Percentiles rank a stretch among this genome's conserved stretches.
Conservation (phyloP, 1,139 yeast genomes). For the Suhomyces panamericanus region DNA sequence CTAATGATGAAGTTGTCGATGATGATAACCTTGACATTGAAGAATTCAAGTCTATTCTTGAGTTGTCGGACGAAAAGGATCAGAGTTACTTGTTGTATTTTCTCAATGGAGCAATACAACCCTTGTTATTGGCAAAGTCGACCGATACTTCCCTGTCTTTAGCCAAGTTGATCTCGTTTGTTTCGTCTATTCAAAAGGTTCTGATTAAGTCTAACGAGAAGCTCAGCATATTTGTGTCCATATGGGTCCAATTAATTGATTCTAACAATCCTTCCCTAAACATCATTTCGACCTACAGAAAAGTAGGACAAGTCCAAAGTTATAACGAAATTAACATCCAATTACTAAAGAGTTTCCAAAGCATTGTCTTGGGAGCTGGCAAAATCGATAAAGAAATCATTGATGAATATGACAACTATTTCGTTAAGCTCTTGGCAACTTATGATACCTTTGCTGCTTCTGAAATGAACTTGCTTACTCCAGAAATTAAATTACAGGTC, state of each 20-base stretch:
- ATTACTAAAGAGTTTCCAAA: slow-evolving; percentile 29
- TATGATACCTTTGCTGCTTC: slow-evolving; percentile 13
- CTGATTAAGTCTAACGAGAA: slow-evolving; percentile 24
- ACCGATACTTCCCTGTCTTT: slow-evolving; percentile 19
- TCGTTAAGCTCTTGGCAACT: slow-evolving; percentile 17
- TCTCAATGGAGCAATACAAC: slow-evolving; percentile 29
- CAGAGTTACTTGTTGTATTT: slow-evolving; percentile 26
- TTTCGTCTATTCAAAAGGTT: slow-evolving; percentile 24
- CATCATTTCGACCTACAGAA: slow-evolving; percentile 26
- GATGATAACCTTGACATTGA: slow-evolving; percentile 21
- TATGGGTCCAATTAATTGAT: slow-evolving; percentile 33
- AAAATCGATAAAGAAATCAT: slow-evolving; percentile 10
- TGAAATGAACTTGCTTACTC: slow-evolving; percentile 19
- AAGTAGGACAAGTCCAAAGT: slow-evolving; percentile 25
- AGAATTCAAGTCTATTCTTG: slow-evolving; percentile 26
- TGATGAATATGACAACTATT: slow-evolving; percentile 19
- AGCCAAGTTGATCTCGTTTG: slow-evolving; percentile 23
- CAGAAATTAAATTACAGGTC: slow-evolving; percentile 25
- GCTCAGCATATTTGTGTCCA: slow-evolving; percentile 26
- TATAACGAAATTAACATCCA: slow-evolving; percentile 29
- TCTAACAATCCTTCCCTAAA: slow-evolving; percentile 19
- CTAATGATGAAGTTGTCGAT: slow-evolving; percentile 14
- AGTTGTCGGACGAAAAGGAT: slow-evolving; percentile 22
- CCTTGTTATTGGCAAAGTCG: slow-evolving; percentile 19
- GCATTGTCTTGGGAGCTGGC: slow-evolving; percentile 17